These are phyloP conservation scores for Bodo saltans DNA, from an alignment of 78 protist species.

Conservation along the genomic window DNA sequence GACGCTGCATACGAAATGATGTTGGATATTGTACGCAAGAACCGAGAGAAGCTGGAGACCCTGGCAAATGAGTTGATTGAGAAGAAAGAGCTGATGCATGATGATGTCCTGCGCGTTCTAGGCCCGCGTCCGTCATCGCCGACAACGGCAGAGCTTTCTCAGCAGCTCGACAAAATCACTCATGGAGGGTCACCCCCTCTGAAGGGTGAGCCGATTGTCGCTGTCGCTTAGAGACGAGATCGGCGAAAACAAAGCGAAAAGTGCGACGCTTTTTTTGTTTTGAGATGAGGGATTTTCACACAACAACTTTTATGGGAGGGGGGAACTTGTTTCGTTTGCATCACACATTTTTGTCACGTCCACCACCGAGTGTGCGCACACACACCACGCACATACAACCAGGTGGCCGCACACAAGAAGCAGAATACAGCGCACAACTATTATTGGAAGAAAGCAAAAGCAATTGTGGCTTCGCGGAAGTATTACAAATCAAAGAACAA, in stretches of 20 bases:
- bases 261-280: neutral
- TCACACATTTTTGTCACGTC: too few relatives aligned
- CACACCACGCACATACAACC: too few relatives aligned
- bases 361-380: too few relatives aligned
- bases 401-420: too few relatives aligned
- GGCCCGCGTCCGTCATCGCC: slow-evolving; percentile 59
- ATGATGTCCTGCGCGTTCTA: slow-evolving; percentile 55
- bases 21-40: slow-evolving; percentile 31
- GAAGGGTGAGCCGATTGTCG: too few relatives aligned
- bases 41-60: slow-evolving; percentile 40
- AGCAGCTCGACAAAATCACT: neutral
- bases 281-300: neutral
- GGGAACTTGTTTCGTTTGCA: neutral
- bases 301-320: neutral
- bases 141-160: neutral
- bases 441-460: too few relatives aligned
- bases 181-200: too few relatives aligned
- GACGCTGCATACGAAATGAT: slow-evolving; percentile 50
- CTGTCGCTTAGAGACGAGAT: too few relatives aligned
- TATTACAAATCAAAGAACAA: too few relatives aligned
- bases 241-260: neutral
- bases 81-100: slow-evolving; percentile 65
- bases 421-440: too few relatives aligned
- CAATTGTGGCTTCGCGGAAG: too few relatives aligned
- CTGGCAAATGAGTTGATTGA: slow-evolving; percentile 68